Percentiles rank a stretch among this genome's conserved stretches.
Conservation (phyloP, 2,329 filamentous ascomycete species). For the Chaetomiaceae sp. region DNA sequence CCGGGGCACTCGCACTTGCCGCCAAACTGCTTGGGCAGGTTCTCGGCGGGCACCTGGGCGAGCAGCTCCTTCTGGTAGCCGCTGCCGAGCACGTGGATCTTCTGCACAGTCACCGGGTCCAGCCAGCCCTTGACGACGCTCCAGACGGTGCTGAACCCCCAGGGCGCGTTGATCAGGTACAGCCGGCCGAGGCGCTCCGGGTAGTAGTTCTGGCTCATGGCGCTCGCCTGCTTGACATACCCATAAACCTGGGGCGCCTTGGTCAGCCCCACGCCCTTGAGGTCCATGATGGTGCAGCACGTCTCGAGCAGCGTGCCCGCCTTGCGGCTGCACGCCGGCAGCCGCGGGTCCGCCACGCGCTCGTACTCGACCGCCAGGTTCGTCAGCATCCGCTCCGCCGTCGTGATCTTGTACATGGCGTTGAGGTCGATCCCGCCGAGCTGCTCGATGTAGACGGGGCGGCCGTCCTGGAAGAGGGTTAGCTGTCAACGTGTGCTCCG, state of each 20-base stretch:
- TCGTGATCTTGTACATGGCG: slow-evolving; percentile 90
- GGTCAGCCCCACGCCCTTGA: slow-evolving; percentile 85
- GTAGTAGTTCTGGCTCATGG: slow-evolving; percentile 97
- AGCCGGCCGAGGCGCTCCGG: slow-evolving; percentile 93
- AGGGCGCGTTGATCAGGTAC: slow-evolving; percentile 96
- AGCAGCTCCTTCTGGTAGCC: slow-evolving; percentile 82
- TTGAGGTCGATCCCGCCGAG: slow-evolving; percentile 88
- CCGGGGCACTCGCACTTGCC: slow-evolving; percentile 77
- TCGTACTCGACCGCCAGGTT: slow-evolving; percentile 98
- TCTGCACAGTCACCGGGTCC: slow-evolving; percentile 91
- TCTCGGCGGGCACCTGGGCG: slow-evolving; percentile 80
- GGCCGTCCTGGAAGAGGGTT: slow-evolving; percentile 70
- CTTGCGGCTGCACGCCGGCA: slow-evolving; percentile 94
- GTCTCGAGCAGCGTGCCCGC: slow-evolving; percentile 87
- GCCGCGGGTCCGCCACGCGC: slow-evolving; percentile 85
- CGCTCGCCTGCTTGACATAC: slow-evolving; percentile 80
- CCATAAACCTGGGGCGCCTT: slow-evolving; percentile 81
- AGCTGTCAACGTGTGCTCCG: neutral
- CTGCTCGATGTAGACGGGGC: slow-evolving; percentile 95
- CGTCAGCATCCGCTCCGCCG: slow-evolving; percentile 86
- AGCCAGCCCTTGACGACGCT: slow-evolving; percentile 86
- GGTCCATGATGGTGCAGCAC: slow-evolving; percentile 96
- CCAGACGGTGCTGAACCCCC: slow-evolving; percentile 89
- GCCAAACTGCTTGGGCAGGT: slow-evolving; percentile 81
- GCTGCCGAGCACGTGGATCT: slow-evolving; percentile 85